Evolutionary conservation across 2,329 filamentous ascomycete species (phyloP).

Genomic region (Thielaviopsis populi): DNA sequence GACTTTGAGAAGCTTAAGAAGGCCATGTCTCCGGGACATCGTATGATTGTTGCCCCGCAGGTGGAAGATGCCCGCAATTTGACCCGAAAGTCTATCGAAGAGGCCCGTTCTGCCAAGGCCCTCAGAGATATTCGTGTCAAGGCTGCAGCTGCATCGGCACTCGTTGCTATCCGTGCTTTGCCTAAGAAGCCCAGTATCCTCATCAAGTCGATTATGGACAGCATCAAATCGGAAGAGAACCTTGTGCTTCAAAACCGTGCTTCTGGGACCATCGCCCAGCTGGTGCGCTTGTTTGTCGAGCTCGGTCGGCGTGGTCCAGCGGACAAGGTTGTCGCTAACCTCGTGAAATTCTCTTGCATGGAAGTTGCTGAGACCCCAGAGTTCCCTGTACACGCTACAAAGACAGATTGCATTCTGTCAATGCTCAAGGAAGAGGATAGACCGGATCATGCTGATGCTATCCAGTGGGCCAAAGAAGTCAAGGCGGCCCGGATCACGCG

Average conservation of each 20-base stretch:
- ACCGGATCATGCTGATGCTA: slow-evolving; percentile 80
- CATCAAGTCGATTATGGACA: slow-evolving; percentile 98
- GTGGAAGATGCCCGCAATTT: slow-evolving; percentile 62
- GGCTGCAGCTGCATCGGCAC: slow-evolving; percentile 70
- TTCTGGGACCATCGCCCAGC: slow-evolving; percentile 64
- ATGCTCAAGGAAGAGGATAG: slow-evolving; percentile 95
- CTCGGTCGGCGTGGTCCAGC: slow-evolving; percentile 70
- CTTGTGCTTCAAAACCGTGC: slow-evolving; percentile 75
- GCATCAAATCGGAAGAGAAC: slow-evolving; percentile 89
- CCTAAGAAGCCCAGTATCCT: slow-evolving; percentile 87
- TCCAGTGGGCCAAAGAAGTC: slow-evolving; percentile 76
- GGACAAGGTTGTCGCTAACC: slow-evolving; percentile 87
- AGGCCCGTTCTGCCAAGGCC: slow-evolving; percentile 65
- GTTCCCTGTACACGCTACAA: slow-evolving; percentile 66
- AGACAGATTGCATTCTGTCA: slow-evolving; percentile 72
- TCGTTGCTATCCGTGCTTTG: slow-evolving; percentile 73
- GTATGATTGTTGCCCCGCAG: slow-evolving; percentile 66
- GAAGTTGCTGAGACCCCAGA: slow-evolving; percentile 96
- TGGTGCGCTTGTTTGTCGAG: slow-evolving; percentile 75
- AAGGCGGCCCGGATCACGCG: slow-evolving; percentile 80
- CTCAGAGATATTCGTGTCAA: slow-evolving; percentile 73
- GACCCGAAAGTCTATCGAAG: slow-evolving; percentile 57
- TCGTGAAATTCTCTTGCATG: slow-evolving; percentile 95
- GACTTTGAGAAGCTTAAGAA: slow-evolving; percentile 86
- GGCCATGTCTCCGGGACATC: slow-evolving; percentile 72